A percentile compares a stretch with the other conserved stretches of the same genome.
Conservation (phyloP, 768 basidiomycete genomes). For the Tricholoma sp. region DNA sequence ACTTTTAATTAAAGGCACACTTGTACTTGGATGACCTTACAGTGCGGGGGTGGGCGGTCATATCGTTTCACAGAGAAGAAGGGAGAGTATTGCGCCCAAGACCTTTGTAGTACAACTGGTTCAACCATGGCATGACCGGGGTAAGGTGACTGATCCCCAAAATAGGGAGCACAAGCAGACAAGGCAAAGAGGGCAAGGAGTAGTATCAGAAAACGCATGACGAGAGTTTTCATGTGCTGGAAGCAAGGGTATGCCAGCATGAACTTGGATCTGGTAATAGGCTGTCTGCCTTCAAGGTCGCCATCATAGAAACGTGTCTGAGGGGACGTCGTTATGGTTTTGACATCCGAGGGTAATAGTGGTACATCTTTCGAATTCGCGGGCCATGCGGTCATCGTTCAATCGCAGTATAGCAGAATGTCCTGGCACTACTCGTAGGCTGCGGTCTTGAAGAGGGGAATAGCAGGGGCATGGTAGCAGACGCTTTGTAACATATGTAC, state of each 20-base stretch:
- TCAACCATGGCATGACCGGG: neutral
- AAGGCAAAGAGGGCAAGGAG: neutral
- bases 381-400: neutral
- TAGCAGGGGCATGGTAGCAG: too few species aligned
- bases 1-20: neutral
- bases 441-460: too few species aligned
- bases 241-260: neutral
- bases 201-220: neutral
- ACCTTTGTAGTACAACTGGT: constrained; percentile 15
- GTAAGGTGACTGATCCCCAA: neutral
- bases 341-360: neutral
- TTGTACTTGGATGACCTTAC: constrained; percentile 52
- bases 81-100: constrained; percentile 62
- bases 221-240: too few species aligned
- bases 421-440: too few species aligned
- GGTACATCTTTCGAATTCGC: neutral
- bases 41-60: constrained; percentile 38
- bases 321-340: neutral
- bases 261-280: neutral
- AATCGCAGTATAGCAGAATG: neutral
- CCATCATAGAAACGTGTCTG: neutral
- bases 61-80: constrained; percentile 48
- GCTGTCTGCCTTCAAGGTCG: neutral
- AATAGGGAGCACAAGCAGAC: neutral
- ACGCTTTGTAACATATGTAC: too few species aligned